Percentiles rank a stretch among this genome's conserved stretches.
Evolutionary conservation across 23 red algal genomes (phyloP).

Genomic region (Gracilaria caudata): DNA sequence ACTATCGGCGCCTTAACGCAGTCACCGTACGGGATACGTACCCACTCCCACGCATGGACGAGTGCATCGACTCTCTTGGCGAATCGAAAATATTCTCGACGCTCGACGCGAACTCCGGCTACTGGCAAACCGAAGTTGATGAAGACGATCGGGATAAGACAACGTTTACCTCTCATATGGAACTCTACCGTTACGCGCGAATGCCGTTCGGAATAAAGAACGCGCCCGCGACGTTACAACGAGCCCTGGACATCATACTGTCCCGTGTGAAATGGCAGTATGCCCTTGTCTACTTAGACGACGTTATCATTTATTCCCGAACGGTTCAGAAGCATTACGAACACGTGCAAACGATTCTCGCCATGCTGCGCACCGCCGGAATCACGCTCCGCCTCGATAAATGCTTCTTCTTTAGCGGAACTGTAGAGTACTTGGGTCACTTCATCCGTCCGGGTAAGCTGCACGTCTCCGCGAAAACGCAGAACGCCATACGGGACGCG

Average conservation of each 20-base stretch:
- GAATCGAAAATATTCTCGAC: slow-evolving; percentile 40
- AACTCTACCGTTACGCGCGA: slow-evolving; percentile 5
- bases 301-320: slow-evolving; percentile 29
- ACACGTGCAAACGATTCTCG: slow-evolving; percentile 5
- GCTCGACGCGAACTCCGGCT: slow-evolving; percentile 21
- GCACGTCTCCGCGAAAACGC: neutral
- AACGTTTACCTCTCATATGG: slow-evolving; percentile 15
- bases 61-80: slow-evolving; percentile 42
- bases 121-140: slow-evolving; percentile 41
- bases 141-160: slow-evolving; percentile 22
- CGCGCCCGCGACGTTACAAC: slow-evolving; percentile 27
- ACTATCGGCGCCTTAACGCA: slow-evolving; percentile 32
- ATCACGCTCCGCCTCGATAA: slow-evolving; percentile 27
- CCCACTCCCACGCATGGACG: slow-evolving; percentile 30
- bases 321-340: slow-evolving; percentile 2
- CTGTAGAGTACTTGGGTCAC: slow-evolving; percentile 41
- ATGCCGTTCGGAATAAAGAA: slow-evolving; percentile 52
- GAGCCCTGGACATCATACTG: slow-evolving; percentile 47
- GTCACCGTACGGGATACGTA: slow-evolving; percentile 32
- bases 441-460: slow-evolving; percentile 27
- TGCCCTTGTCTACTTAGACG: slow-evolving; percentile 42
- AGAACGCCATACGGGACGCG: neutral
- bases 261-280: slow-evolving; percentile 24
- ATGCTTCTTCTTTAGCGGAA: slow-evolving; percentile 25
- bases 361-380: neutral